These are phyloP conservation scores for Steccherinum ochraceum DNA, from an alignment of 768 basidiomycete species.

Conservation along the genomic window DNA sequence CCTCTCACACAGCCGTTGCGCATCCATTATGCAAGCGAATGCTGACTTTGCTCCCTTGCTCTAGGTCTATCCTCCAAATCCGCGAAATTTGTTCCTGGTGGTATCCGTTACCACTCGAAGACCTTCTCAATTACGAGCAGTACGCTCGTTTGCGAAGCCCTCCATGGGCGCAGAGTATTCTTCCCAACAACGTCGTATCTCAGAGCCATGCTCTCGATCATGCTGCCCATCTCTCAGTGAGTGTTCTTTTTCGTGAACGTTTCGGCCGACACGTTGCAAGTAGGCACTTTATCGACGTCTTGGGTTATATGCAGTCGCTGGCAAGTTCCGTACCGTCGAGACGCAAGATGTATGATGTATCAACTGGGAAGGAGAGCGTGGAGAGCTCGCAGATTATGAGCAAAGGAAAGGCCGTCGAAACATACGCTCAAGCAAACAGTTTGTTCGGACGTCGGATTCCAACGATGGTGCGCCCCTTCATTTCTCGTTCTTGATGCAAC, in stretches of 20 bases:
- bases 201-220: conserved; percentile 89
- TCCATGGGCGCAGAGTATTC: conserved; percentile 90
- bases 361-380: conserved; percentile 97
- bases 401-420: conserved; percentile 86
- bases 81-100: conserved; percentile 97
- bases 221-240: conserved; percentile 97
- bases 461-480: conserved; percentile 69
- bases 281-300: neutral
- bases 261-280: neutral
- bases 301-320: conserved; percentile 54
- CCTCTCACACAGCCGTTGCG: too few species aligned
- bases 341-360: conserved; percentile 92
- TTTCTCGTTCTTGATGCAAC: conserved; percentile 22
- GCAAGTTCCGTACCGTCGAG: conserved; percentile 96
- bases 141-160: conserved; percentile 93
- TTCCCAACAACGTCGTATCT: conserved; percentile 96
- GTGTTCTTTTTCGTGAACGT: conserved; percentile 22
- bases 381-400: conserved; percentile 93
- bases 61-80: conserved; percentile 93
- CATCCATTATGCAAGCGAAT: neutral
- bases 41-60: neutral
- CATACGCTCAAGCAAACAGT: conserved; percentile 89
- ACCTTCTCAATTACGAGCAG: conserved; percentile 95
- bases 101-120: conserved; percentile 96
- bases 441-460: conserved; percentile 93